Conservation (phyloP, 495 filamentous ascomycete species). For the Tuber borchii region DNA sequence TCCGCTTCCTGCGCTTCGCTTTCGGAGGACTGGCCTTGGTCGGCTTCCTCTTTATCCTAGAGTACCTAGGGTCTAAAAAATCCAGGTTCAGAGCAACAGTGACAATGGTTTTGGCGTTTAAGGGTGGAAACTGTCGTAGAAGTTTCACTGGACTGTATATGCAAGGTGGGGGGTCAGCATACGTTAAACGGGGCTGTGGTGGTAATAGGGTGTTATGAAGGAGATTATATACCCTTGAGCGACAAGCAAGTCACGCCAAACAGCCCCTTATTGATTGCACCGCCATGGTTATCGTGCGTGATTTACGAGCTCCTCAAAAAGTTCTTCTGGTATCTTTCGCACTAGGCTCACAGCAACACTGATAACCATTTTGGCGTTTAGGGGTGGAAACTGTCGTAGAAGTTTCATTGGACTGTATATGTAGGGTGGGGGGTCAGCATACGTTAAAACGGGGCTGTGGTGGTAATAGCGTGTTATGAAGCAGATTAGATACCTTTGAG, state of each 20-base stretch:
- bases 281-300: slow-evolving; percentile 61
- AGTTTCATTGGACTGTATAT: slow-evolving; percentile 75
- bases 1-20: too few relatives aligned
- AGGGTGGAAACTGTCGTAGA: slow-evolving; percentile 76
- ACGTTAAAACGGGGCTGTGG: not conserved
- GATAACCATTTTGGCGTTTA: slow-evolving; percentile 76
- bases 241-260: slow-evolving; percentile 13
- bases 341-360: slow-evolving; percentile 70
- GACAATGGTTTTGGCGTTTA: slow-evolving; percentile 76
- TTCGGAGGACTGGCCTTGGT: too few relatives aligned
- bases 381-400: slow-evolving; percentile 76
- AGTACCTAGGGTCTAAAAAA: too few relatives aligned
- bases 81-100: slow-evolving; percentile 64
- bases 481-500: slow-evolving; percentile 60
- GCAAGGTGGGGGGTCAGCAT: slow-evolving; percentile 10
- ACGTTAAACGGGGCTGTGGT: not conserved
- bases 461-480: slow-evolving; percentile 1
- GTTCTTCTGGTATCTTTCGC: slow-evolving; percentile 53
- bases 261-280: not conserved
- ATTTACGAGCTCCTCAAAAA: slow-evolving; percentile 79
- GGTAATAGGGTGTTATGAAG: not conserved
- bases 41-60: too few relatives aligned
- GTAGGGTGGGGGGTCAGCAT: slow-evolving; percentile 10
- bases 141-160: slow-evolving; percentile 75
- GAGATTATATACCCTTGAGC: slow-evolving; percentile 63